These are phyloP conservation scores for Amanita thiersii DNA, from an alignment of 768 basidiomycete species.

Conservation along the genomic window DNA sequence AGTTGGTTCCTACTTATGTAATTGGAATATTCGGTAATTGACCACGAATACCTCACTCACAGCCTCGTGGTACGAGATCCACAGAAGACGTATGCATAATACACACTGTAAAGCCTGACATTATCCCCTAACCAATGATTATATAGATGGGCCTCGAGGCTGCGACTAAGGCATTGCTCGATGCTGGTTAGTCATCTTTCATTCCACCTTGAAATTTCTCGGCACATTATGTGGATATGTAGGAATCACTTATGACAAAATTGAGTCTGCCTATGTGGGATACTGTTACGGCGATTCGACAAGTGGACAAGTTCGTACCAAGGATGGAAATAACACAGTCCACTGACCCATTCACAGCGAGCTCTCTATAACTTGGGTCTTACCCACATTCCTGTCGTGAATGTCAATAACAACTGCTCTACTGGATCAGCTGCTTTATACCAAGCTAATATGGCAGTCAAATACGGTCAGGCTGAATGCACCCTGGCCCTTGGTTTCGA, in stretches of 20 bases:
- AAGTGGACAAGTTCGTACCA: constrained; percentile 50
- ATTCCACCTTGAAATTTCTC: neutral
- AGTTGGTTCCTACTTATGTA: constrained; percentile 26
- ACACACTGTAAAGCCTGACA: neutral
- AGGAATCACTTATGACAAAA: constrained; percentile 78
- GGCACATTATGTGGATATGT: neutral
- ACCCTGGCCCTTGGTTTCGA: constrained; percentile 82
- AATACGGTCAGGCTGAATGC: constrained; percentile 63
- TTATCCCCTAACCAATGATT: neutral
- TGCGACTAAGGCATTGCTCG: constrained; percentile 77
- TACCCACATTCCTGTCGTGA: constrained; percentile 77
- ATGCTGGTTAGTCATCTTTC: constrained; percentile 47
- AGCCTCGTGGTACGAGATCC: constrained; percentile 60
- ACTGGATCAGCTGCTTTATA: constrained; percentile 76
- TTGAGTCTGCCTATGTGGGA: constrained; percentile 70
- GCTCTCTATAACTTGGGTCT: constrained; percentile 79
- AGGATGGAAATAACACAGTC: no score
- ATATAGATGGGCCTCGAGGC: constrained; percentile 81
- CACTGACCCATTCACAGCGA: constrained; percentile 32
- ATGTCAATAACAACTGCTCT: constrained; percentile 85
- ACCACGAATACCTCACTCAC: constrained; percentile 6
- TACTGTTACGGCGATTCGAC: constrained; percentile 80
- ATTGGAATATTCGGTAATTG: neutral
- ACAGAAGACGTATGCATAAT: constrained; percentile 58
- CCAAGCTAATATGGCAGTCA: constrained; percentile 64